Percentiles rank a stretch among this genome's conserved stretches.
phyloP scores from a whole-genome alignment of 306 rosid genomes.

The Quercus agrifolia region DNA sequence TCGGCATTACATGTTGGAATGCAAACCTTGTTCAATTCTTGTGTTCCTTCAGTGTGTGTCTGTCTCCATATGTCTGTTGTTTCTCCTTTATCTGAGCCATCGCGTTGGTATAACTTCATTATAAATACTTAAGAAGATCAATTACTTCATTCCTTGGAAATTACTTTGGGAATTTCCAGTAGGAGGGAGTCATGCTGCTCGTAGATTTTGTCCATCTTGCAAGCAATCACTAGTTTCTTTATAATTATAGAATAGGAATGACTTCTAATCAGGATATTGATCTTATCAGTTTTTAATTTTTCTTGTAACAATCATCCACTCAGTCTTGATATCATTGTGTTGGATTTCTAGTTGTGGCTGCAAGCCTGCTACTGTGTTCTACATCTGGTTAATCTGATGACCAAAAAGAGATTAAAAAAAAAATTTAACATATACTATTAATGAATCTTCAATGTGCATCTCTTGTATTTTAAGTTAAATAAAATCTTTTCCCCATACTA shows the following conservation, averaged over 20 bases:
- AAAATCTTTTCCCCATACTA: constrained; percentile 5
- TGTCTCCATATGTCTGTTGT: too few relatives aligned
- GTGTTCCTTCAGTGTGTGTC: too few relatives aligned
- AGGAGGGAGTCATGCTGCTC: neutral
- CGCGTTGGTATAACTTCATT: neutral
- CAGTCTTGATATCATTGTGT: neutral
- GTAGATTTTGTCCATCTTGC: neutral
- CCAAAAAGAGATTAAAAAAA: neutral
- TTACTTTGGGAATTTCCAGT: neutral
- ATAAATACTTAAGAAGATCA: neutral
- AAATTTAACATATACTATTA: neutral
- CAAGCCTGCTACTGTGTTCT: neutral
- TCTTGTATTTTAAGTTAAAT: constrained; percentile 8
- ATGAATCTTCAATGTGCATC: neutral
- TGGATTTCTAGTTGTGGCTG: neutral
- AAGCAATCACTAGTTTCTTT: neutral
- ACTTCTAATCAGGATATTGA: neutral
- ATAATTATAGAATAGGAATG: neutral
- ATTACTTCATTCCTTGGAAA: neutral
- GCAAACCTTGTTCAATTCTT: too few relatives aligned
- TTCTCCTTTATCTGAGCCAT: too few relatives aligned
- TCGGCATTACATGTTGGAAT: too few relatives aligned
- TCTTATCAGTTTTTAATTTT: neutral
- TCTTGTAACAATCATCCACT: neutral
- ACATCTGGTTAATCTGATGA: neutral